Percentiles rank a stretch among this genome's conserved stretches.
These are phyloP conservation scores for Phoma herbarum DNA, from an alignment of 2,329 filamentous ascomycete species.

Conservation along the genomic window DNA sequence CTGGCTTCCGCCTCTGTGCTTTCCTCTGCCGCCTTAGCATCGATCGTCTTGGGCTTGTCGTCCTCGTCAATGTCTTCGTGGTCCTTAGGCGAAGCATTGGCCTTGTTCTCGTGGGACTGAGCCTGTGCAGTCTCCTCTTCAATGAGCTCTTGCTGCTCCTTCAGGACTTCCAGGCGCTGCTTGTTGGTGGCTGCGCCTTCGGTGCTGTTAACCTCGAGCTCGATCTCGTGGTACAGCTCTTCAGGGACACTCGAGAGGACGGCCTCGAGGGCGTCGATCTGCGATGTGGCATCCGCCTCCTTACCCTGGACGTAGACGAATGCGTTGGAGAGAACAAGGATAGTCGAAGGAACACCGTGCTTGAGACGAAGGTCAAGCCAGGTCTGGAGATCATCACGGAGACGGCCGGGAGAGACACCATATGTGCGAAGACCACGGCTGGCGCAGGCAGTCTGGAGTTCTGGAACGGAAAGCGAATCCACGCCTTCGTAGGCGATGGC, in stretches of 20 bases:
- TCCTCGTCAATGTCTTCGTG: slow-evolving; percentile 94
- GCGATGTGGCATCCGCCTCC: slow-evolving; percentile 81
- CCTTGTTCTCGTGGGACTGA: slow-evolving; percentile 75
- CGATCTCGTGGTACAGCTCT: slow-evolving; percentile 99
- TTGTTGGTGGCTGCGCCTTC: slow-evolving; percentile 98
- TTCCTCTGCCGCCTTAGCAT: slow-evolving; percentile 35
- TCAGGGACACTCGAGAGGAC: slow-evolving; percentile 95
- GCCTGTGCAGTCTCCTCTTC: slow-evolving; percentile 96
- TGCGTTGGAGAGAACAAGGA: slow-evolving; percentile 94
- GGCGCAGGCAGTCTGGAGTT: slow-evolving; percentile 91
- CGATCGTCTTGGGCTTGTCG: slow-evolving; percentile 68
- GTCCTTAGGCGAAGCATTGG: slow-evolving; percentile 80
- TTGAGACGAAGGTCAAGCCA: slow-evolving; percentile 95
- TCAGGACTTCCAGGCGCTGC: slow-evolving; percentile 96
- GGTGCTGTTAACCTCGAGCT: slow-evolving; percentile 95
- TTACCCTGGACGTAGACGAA: slow-evolving; percentile 95
- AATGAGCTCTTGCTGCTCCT: slow-evolving; percentile 98
- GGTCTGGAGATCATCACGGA: slow-evolving; percentile 88
- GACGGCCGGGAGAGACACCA: slow-evolving; percentile 84
- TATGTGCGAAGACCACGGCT: slow-evolving; percentile 92
- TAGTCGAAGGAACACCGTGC: slow-evolving; percentile 94
- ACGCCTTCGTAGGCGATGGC: slow-evolving; percentile 95
- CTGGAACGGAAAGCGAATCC: slow-evolving; percentile 88
- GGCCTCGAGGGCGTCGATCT: slow-evolving; percentile 91
- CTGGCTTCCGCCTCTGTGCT: slow-evolving; percentile 45